Evolutionary conservation across 176 grass and related monocot species (phyloP).

Genomic region (Aegilops tauschii): DNA sequence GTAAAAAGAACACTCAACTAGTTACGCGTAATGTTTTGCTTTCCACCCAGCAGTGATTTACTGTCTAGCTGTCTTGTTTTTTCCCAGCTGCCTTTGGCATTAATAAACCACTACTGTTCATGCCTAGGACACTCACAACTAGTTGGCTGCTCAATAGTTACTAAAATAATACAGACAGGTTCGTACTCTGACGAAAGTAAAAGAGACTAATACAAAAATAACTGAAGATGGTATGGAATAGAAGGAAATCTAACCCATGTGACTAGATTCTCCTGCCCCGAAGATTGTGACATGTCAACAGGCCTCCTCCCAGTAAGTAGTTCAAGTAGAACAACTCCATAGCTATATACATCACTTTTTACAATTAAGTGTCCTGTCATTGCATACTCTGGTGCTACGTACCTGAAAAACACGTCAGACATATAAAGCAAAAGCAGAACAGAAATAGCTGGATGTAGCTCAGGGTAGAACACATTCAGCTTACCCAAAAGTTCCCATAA

Average conservation of each 20-base stretch:
- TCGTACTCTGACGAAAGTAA: not conserved
- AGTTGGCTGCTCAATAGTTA: not conserved
- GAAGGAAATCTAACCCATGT: constrained; percentile 79
- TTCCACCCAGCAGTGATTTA: not conserved
- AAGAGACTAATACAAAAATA: constrained; percentile 6
- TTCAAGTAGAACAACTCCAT: constrained; percentile 97
- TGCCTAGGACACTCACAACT: not conserved
- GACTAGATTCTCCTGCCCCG: constrained; percentile 95
- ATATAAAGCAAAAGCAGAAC: constrained; percentile 29
- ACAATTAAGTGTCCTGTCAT: constrained; percentile 99
- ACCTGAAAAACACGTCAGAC: constrained; percentile 54
- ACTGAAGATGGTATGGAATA: not conserved
- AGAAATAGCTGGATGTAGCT: not conserved
- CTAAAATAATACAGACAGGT: not conserved
- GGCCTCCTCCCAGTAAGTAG: constrained; percentile 84
- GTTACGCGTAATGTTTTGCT: not conserved
- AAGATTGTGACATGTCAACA: constrained; percentile 94
- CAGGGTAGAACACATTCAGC: constrained; percentile 9
- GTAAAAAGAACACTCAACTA: not conserved
- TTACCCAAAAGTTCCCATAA: constrained; percentile 99
- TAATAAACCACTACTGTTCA: not conserved
- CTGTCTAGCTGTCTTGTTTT: not conserved
- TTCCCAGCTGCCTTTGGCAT: not conserved
- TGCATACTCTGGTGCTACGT: constrained; percentile 97
- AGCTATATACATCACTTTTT: constrained; percentile 99